Evolutionary conservation across 768 basidiomycete species (phyloP).

Genomic region (Boletus vinaceobasis): DNA sequence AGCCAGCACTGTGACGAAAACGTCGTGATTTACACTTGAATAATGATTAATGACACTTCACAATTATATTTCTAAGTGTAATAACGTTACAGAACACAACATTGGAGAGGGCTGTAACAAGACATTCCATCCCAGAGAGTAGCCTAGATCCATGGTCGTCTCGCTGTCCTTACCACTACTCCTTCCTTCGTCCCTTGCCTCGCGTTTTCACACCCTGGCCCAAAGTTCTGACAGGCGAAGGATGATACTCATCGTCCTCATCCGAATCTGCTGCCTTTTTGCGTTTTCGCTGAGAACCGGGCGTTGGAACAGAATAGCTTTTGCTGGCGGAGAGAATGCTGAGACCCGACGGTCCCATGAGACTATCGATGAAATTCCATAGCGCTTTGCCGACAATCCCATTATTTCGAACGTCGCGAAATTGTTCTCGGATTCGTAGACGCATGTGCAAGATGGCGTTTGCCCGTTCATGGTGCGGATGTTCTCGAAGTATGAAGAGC

Average conservation of each 20-base stretch:
- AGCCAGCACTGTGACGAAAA: background rate
- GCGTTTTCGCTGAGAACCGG: constrained; percentile 30
- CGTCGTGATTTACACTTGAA: background rate
- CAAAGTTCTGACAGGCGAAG: constrained; percentile 40
- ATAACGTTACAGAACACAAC: background rate
- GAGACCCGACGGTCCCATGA: constrained; percentile 32
- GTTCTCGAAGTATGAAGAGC: constrained; percentile 50
- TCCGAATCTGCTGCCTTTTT: constrained; percentile 24
- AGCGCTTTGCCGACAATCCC: constrained; percentile 48
- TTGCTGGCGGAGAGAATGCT: constrained; percentile 29
- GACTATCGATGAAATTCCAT: constrained; percentile 53
- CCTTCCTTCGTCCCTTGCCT: constrained; percentile 31
- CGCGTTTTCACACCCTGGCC: constrained; percentile 41
- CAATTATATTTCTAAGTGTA: background rate
- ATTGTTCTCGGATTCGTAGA: constrained; percentile 48
- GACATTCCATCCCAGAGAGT: background rate
- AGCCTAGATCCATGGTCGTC: background rate
- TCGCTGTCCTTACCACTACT: background rate
- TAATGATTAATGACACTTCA: background rate
- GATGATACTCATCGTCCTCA: constrained; percentile 48
- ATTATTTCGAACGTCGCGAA: constrained; percentile 67
- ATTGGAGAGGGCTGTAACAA: background rate
- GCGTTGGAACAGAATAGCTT: background rate
- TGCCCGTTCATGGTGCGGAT: constrained; percentile 45
- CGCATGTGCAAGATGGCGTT: constrained; percentile 58